Percentiles rank a stretch among this genome's conserved stretches.
These are phyloP conservation scores for Tetrapisispora nanseiensis DNA, from an alignment of 805 yeast genomes.

Conservation along the genomic window DNA sequence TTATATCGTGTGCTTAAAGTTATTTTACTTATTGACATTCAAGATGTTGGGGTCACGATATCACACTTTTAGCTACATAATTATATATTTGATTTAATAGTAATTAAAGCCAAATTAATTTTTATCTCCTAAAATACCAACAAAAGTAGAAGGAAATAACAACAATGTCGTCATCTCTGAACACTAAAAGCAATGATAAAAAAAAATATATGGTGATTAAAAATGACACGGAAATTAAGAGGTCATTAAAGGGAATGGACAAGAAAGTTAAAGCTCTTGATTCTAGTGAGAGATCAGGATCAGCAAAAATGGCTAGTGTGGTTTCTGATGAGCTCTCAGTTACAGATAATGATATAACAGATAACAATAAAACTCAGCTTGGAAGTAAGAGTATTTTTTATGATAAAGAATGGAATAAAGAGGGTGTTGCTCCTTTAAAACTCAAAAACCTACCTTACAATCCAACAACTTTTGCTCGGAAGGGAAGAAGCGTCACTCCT, in stretches of 20 bases:
- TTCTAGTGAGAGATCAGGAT: no score
- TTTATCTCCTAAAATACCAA: no score
- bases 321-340: not conserved
- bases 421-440: constrained; percentile 42
- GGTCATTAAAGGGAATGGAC: no score
- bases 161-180: not conserved
- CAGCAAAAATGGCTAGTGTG: no score
- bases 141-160: not conserved
- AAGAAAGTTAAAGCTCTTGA: no score
- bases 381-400: constrained; percentile 41
- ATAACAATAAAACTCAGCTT: not conserved
- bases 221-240: no score
- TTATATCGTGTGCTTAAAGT: no score
- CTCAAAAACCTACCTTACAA: constrained; percentile 24
- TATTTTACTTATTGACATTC: no score
- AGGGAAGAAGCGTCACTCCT: constrained; percentile 4
- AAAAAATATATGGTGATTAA: not conserved
- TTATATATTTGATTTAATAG: no score
- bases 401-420: constrained; percentile 57
- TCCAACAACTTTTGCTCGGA: constrained; percentile 25
- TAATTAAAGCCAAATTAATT: no score
- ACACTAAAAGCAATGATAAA: not conserved
- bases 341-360: not conserved
- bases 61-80: no score
- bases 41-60: no score